phyloP scores from a whole-genome alignment of 495 filamentous ascomycete species.

The Aspergillus ellipticus region DNA sequence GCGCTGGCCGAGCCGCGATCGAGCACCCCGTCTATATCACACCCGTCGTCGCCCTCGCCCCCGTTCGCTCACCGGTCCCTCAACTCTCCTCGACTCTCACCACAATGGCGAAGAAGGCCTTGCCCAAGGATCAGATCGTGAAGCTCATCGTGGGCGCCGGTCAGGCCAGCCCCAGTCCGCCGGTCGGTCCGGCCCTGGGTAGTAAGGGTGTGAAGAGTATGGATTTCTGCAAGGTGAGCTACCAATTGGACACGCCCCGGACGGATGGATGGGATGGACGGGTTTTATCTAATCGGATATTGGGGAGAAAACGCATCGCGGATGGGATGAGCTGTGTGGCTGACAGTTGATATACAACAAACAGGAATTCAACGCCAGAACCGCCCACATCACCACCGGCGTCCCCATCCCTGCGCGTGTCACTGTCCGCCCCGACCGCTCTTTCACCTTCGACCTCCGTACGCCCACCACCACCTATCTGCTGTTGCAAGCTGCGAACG shows the following conservation, averaged over 20 bases:
- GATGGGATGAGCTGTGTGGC: not conserved
- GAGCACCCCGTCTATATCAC: no score
- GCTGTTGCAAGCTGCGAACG: conserved; percentile 76
- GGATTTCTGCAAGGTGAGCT: conserved; percentile 95
- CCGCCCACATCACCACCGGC: conserved; percentile 75
- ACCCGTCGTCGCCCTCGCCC: not conserved
- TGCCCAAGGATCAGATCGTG: conserved; percentile 79
- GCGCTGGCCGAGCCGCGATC: no score
- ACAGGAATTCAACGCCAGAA: conserved; percentile 97
- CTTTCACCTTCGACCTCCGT: conserved; percentile 89
- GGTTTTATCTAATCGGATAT: not conserved
- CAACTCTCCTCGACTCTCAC: no score
- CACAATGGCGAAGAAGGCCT: conserved; percentile 74
- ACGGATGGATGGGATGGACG: no score
- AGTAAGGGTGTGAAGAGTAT: conserved; percentile 99
- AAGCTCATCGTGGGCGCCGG: conserved; percentile 98
- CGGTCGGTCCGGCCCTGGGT: conserved; percentile 93
- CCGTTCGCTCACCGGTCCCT: no score
- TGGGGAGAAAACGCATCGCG: not conserved
- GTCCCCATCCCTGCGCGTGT: conserved; percentile 87
- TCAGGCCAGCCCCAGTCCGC: conserved; percentile 94
- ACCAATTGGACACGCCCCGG: not conserved
- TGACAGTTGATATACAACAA: no score
- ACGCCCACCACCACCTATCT: conserved; percentile 90
- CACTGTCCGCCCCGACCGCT: conserved; percentile 87